Conservation (phyloP, 2,329 filamentous ascomycete genomes). For the Diaporthe sp. region DNA sequence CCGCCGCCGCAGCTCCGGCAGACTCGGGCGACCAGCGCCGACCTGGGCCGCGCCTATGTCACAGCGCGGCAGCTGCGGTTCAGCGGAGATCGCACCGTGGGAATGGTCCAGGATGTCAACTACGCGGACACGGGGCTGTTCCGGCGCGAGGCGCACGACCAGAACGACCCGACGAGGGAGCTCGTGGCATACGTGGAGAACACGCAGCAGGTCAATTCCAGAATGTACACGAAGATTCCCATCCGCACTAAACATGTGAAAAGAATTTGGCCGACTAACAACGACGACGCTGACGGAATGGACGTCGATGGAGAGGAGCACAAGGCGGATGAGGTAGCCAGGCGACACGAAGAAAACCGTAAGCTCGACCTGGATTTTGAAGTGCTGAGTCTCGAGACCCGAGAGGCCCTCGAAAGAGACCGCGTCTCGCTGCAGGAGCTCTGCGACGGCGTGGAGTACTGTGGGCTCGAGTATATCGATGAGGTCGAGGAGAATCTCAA, state of each 20-base stretch:
- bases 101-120: slow-evolving; percentile 67
- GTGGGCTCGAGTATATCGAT: slow-evolving; percentile 28
- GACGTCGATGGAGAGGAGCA: background rate
- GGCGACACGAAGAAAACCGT: slow-evolving; percentile 35
- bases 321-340: background rate
- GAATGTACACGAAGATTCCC: slow-evolving; percentile 39
- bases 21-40: slow-evolving; percentile 44
- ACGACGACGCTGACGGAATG: background rate
- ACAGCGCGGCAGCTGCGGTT: slow-evolving; percentile 55
- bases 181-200: slow-evolving; percentile 59
- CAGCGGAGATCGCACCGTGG: slow-evolving; percentile 61
- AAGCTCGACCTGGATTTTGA: slow-evolving; percentile 40
- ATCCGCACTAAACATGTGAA: slow-evolving; percentile 6
- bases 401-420: slow-evolving; percentile 37
- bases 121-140: slow-evolving; percentile 63
- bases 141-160: slow-evolving; percentile 61
- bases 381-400: slow-evolving; percentile 36
- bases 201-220: slow-evolving; percentile 57
- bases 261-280: background rate
- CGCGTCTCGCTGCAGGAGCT: slow-evolving; percentile 28
- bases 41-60: slow-evolving; percentile 51
- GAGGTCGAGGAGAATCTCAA: slow-evolving; percentile 34
- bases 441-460: slow-evolving; percentile 27
- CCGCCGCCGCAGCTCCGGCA: slow-evolving; percentile 48
- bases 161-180: slow-evolving; percentile 56